Evolutionary conservation across 164 flowering plant species (phyloP).

Genomic region (Malania oleifera): DNA sequence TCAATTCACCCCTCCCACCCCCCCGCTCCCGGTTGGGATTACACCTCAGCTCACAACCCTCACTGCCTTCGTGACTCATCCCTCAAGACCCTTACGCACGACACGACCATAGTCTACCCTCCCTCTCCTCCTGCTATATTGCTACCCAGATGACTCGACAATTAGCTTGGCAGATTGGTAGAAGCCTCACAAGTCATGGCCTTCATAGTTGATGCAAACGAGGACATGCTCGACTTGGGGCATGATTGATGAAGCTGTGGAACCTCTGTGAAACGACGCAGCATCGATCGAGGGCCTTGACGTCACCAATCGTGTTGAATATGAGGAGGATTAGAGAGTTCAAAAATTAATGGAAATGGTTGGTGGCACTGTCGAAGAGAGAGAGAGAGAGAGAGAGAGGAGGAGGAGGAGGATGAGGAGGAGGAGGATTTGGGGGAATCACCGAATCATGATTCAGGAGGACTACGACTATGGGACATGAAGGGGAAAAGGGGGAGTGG

Average conservation of each 20-base stretch:
- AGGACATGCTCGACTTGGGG: slow-evolving; percentile 79
- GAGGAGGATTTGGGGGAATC: not conserved
- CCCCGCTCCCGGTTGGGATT: no score
- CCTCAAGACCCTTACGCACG: no score
- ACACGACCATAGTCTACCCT: no score
- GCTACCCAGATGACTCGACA: no score
- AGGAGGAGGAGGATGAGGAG: not conserved
- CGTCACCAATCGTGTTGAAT: slow-evolving; percentile 82
- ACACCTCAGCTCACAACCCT: no score
- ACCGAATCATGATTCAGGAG: no score
- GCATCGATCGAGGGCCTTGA: slow-evolving; percentile 81
- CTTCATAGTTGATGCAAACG: slow-evolving; percentile 77
- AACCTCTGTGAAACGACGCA: slow-evolving; percentile 73
- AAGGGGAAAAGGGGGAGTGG: not conserved
- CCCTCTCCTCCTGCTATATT: no score
- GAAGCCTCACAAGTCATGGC: no score
- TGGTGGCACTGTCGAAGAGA: slow-evolving; percentile 18
- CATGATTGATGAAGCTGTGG: slow-evolving; percentile 53
- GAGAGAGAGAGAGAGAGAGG: slow-evolving; percentile 33
- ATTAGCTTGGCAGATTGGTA: no score
- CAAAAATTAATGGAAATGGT: slow-evolving; percentile 66
- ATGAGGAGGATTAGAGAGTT: slow-evolving; percentile 64
- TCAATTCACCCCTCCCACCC: no score
- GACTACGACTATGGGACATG: not conserved
- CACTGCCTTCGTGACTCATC: no score